These are phyloP conservation scores for Verruconis gallopava DNA, from an alignment of 2,329 filamentous ascomycete genomes.

Conservation along the genomic window DNA sequence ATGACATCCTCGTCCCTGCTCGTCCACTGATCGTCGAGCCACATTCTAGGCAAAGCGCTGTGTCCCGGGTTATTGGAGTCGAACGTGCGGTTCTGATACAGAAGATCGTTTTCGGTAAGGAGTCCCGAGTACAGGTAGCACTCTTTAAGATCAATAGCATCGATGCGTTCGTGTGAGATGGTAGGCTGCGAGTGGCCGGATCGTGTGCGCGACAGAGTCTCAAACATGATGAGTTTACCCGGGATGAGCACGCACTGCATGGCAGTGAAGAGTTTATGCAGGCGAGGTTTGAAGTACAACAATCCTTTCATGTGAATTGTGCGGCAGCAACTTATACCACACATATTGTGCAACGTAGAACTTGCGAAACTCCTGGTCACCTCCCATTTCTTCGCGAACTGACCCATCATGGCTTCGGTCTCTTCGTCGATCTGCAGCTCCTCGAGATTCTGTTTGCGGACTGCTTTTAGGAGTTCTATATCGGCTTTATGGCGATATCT, in stretches of 20 bases:
- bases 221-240: conserved; percentile 50
- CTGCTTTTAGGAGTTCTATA: conserved; percentile 42
- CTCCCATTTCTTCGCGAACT: conserved; percentile 57
- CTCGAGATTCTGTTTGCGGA: conserved; percentile 45
- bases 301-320: conserved; percentile 47
- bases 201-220: conserved; percentile 41
- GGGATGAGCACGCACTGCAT: conserved; percentile 47
- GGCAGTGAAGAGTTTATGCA: conserved; percentile 47
- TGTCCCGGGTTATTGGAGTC: conserved; percentile 49
- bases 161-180: conserved; percentile 49
- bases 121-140: conserved; percentile 55
- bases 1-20: conserved; percentile 52
- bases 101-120: conserved; percentile 47
- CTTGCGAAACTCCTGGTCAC: conserved; percentile 51
- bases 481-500: conserved; percentile 42
- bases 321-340: conserved; percentile 49
- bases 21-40: conserved; percentile 48
- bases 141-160: conserved; percentile 45
- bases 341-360: conserved; percentile 54
- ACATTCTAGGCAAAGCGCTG: conserved; percentile 45
- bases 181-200: conserved; percentile 44
- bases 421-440: conserved; percentile 52
- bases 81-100: conserved; percentile 52
- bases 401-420: conserved; percentile 50
- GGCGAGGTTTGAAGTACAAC: conserved; percentile 50